Percentiles rank a stretch among this genome's conserved stretches.
Conservation (phyloP, 192 early-diverging fungal species). For the Backusella mclennaniae region DNA sequence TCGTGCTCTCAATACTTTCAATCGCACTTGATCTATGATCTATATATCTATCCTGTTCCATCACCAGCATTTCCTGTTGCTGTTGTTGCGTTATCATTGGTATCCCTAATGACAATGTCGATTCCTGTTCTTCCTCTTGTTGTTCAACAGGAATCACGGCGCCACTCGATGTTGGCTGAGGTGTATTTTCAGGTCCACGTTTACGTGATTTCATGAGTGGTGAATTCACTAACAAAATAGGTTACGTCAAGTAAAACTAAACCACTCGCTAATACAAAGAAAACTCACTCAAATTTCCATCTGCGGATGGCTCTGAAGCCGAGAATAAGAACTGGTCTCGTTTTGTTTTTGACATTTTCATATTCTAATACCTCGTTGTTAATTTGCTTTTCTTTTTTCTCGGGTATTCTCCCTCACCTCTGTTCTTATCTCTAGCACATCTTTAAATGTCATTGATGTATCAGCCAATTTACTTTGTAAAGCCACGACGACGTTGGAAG, state of each 20-base stretch:
- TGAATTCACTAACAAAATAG: constrained; percentile 43
- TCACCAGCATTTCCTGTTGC: constrained; percentile 67
- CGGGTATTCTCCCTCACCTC: constrained; percentile 34
- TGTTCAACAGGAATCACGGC: neutral
- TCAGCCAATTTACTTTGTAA: constrained; percentile 90
- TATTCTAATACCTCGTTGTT: constrained; percentile 58
- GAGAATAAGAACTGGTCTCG: constrained; percentile 88
- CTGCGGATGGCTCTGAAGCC: constrained; percentile 37
- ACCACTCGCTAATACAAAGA: neutral
- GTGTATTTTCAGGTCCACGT: constrained; percentile 28
- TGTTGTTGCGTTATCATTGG: constrained; percentile 51
- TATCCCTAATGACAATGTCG: constrained; percentile 45
- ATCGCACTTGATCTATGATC: constrained; percentile 90
- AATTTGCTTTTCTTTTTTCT: neutral
- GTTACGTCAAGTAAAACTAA: neutral
- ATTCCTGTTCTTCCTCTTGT: constrained; percentile 27
- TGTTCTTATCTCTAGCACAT: constrained; percentile 94
- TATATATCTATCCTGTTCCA: constrained; percentile 78
- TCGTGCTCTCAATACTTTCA: constrained; percentile 94
- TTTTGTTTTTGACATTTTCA: constrained; percentile 88
- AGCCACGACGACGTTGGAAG: constrained; percentile 86
- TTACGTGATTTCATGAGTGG: constrained; percentile 57
- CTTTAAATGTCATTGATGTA: constrained; percentile 90
- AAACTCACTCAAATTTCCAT: neutral
- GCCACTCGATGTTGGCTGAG: neutral